A percentile compares a stretch with the other conserved stretches of the same genome.
Evolutionary conservation across 768 basidiomycete genomes (phyloP).

Genomic region (Leccinum subgranulosum): DNA sequence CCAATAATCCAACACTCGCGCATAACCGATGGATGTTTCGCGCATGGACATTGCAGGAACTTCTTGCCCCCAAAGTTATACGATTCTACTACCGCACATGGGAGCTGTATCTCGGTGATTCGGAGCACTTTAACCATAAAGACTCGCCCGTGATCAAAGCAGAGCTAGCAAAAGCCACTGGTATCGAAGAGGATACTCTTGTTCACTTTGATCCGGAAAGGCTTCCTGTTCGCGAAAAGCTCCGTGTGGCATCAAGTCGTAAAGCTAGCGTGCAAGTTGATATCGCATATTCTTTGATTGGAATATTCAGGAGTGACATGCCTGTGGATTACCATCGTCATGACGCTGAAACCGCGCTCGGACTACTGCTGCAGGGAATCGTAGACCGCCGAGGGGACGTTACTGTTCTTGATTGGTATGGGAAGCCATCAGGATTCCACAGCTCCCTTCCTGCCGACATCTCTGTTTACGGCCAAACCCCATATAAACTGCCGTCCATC

Average conservation of each 20-base stretch:
- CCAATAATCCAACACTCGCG: not conserved
- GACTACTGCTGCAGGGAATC: slow-evolving; percentile 9
- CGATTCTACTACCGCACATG: slow-evolving; percentile 10
- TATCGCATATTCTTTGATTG: slow-evolving; percentile 12
- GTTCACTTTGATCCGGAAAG: slow-evolving; percentile 1
- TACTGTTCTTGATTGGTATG: slow-evolving; percentile 19
- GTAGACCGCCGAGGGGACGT: slow-evolving; percentile 11
- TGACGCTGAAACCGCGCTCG: slow-evolving; percentile 7
- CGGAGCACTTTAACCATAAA: slow-evolving; percentile 5
- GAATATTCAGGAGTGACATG: slow-evolving; percentile 15
- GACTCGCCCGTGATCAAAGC: not conserved
- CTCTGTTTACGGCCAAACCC: slow-evolving; percentile 9
- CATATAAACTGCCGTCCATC: not conserved
- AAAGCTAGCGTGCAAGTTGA: slow-evolving; percentile 1
- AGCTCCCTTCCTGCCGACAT: slow-evolving; percentile 13
- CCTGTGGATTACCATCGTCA: not conserved
- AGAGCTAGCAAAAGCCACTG: not conserved
- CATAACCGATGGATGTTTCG: slow-evolving; percentile 15
- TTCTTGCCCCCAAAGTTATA: slow-evolving; percentile 10
- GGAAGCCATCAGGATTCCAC: slow-evolving; percentile 14
- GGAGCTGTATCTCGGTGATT: slow-evolving; percentile 2
- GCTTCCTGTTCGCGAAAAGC: slow-evolving; percentile 7
- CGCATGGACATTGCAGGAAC: slow-evolving; percentile 14
- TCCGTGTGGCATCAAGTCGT: slow-evolving; percentile 13
- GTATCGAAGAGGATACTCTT: not conserved